Evolutionary conservation across 2,329 filamentous ascomycete genomes (phyloP).

Genomic region (Diaporthe amygdali): DNA sequence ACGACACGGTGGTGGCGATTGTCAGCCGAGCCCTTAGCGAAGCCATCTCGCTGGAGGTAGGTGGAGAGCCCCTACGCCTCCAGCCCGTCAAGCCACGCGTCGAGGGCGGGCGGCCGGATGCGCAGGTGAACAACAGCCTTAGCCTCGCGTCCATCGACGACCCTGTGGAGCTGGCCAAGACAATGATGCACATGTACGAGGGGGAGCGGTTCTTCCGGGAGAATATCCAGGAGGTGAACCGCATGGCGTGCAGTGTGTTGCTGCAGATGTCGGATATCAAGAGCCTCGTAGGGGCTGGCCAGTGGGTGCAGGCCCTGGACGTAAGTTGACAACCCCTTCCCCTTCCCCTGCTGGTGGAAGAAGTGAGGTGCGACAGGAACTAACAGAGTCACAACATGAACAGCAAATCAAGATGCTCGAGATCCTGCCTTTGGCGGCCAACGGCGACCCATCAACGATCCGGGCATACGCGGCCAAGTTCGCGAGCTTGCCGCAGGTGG

Average conservation of each 20-base stretch:
- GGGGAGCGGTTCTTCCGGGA: constrained; percentile 65
- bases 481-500: constrained; percentile 75
- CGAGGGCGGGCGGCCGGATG: constrained; percentile 43
- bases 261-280: constrained; percentile 68
- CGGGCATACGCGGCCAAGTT: constrained; percentile 83
- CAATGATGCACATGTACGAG: constrained; percentile 69
- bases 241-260: constrained; percentile 60
- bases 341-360: neutral
- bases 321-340: constrained; percentile 47
- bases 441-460: constrained; percentile 78
- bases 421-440: constrained; percentile 79
- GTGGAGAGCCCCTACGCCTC: constrained; percentile 78
- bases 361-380: neutral
- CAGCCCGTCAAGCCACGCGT: constrained; percentile 79
- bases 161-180: constrained; percentile 62
- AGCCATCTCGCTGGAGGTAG: constrained; percentile 84
- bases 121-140: constrained; percentile 60
- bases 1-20: constrained; percentile 90
- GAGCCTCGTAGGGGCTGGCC: constrained; percentile 55
- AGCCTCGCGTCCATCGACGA: constrained; percentile 65
- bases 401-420: constrained; percentile 74
- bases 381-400: neutral
- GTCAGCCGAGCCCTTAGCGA: constrained; percentile 91
- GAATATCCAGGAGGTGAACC: constrained; percentile 62
- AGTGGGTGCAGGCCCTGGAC: constrained; percentile 64